These are phyloP conservation scores for Crataegus laevigata DNA, from an alignment of 306 rosid species.

Conservation along the genomic window DNA sequence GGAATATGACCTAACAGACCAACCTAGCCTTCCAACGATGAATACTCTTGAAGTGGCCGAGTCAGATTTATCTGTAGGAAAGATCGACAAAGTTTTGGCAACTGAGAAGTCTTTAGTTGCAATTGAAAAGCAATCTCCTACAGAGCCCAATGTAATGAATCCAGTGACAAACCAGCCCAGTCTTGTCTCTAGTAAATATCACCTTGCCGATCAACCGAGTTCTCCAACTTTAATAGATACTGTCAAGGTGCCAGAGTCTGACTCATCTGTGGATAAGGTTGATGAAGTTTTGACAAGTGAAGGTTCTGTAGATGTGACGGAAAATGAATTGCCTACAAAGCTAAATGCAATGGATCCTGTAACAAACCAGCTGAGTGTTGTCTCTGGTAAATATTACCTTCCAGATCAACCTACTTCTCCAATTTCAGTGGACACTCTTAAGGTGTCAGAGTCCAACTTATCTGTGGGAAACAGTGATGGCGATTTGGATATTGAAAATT, in stretches of 20 bases:
- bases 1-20: constrained; percentile 11
- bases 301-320: constrained; percentile 17
- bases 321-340: constrained; percentile 17
- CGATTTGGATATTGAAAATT: not conserved
- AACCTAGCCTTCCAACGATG: constrained; percentile 3
- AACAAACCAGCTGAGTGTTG: constrained; percentile 22
- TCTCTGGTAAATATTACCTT: constrained; percentile 5
- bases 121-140: constrained; percentile 15
- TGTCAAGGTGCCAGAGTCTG: not conserved
- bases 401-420: constrained; percentile 12
- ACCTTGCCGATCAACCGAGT: constrained; percentile 13
- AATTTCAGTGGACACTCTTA: constrained; percentile 5
- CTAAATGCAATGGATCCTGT: constrained; percentile 22
- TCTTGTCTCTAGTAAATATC: constrained; percentile 11
- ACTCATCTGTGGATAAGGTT: not conserved
- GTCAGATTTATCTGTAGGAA: not conserved
- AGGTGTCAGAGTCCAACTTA: not conserved
- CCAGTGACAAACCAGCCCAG: constrained; percentile 18
- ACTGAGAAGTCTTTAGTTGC: constrained; percentile 13
- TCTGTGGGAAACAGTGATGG: not conserved
- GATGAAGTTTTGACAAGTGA: not conserved
- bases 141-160: constrained; percentile 25
- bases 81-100: not conserved
- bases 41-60: not conserved
- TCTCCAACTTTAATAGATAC: constrained; percentile 13